These are phyloP conservation scores for Cladobotryum protrusum DNA, from an alignment of 2,329 filamentous ascomycete genomes.

Conservation along the genomic window DNA sequence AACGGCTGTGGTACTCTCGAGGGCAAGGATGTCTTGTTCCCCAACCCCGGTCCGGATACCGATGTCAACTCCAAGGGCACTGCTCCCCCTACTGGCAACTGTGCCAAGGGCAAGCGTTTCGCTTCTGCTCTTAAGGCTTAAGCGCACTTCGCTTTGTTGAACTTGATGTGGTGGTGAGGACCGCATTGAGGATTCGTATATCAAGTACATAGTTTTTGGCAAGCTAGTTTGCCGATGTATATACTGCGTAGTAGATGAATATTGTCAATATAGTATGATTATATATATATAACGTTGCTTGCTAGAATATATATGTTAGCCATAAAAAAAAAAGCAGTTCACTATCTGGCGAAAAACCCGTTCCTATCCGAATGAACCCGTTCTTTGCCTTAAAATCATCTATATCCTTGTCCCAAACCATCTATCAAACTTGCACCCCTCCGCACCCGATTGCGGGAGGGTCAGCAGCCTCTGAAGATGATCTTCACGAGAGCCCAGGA, in stretches of 20 bases:
- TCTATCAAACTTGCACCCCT: too few species aligned
- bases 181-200: background rate
- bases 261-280: background rate
- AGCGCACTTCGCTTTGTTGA: background rate
- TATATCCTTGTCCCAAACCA: too few species aligned
- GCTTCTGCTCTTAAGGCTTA: background rate
- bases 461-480: too few species aligned
- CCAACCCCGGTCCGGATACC: conserved; percentile 50
- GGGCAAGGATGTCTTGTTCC: conserved; percentile 50
- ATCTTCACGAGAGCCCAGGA: too few species aligned
- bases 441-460: too few species aligned
- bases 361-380: too few species aligned
- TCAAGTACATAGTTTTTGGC: background rate
- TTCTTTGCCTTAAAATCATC: too few species aligned
- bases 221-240: background rate
- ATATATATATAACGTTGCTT: too few species aligned
- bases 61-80: conserved; percentile 1
- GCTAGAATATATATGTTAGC: too few species aligned
- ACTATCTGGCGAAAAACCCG: too few species aligned
- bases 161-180: background rate
- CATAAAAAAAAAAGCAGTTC: too few species aligned
- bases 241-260: background rate
- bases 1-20: conserved; percentile 50
- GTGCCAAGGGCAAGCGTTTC: background rate
- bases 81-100: conserved; percentile 7